Percentiles rank a stretch among this genome's conserved stretches.
phyloP scores from a whole-genome alignment of 2,329 filamentous ascomycete genomes.

The Fonsecaea multimorphosa region DNA sequence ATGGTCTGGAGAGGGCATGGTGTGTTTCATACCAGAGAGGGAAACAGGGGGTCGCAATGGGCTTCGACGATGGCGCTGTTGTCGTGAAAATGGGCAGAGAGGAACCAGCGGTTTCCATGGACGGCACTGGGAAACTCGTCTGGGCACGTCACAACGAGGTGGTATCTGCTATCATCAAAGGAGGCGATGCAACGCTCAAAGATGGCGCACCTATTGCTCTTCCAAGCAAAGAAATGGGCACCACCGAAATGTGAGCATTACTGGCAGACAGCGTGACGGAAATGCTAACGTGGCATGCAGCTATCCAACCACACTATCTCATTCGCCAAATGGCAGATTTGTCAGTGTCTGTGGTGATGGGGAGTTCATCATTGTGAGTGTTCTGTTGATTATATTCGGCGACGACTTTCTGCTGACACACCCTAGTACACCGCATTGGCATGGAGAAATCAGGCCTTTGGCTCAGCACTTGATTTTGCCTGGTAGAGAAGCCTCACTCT shows the following conservation, averaged over 20 bases:
- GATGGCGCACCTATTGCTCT: constrained; percentile 86
- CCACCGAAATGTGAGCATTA: constrained; percentile 76
- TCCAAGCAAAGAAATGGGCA: constrained; percentile 91
- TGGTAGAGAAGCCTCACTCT: constrained; percentile 84
- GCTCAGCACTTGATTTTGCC: constrained; percentile 91
- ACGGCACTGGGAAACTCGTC: constrained; percentile 91
- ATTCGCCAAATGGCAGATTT: constrained; percentile 94
- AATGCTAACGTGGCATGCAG: constrained; percentile 14
- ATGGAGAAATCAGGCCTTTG: constrained; percentile 97
- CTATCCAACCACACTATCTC: constrained; percentile 81
- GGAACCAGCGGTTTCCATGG: constrained; percentile 97
- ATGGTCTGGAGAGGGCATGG: constrained; percentile 95
- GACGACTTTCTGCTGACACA: constrained; percentile 11
- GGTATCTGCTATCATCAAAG: constrained; percentile 92
- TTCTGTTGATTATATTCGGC: no score
- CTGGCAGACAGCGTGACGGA: constrained; percentile 49
- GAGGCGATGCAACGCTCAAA: constrained; percentile 80
- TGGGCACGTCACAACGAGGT: constrained; percentile 97
- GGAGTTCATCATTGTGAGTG: constrained; percentile 81
- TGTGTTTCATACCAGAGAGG: constrained; percentile 95
- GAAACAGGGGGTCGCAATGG: constrained; percentile 91
- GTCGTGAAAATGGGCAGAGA: constrained; percentile 98
- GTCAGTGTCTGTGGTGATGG: constrained; percentile 92
- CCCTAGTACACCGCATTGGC: constrained; percentile 82
- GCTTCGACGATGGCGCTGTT: constrained; percentile 96